These are phyloP conservation scores for Leccinum subtestaceum DNA, from an alignment of 768 basidiomycete genomes.

Conservation along the genomic window DNA sequence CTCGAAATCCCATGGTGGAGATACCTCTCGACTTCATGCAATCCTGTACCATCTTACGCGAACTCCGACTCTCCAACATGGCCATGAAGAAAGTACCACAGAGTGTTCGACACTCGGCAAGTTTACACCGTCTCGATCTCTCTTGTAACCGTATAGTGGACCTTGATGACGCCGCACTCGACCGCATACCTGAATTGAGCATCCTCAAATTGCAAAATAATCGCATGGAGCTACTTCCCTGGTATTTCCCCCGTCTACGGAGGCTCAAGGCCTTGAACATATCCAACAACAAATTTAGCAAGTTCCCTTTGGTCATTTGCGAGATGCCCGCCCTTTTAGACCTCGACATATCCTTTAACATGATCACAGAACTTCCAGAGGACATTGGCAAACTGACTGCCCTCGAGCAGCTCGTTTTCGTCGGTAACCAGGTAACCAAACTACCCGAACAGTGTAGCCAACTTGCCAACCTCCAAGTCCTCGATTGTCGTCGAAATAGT, in stretches of 20 bases:
- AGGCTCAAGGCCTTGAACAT: constrained; percentile 80
- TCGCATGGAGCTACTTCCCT: constrained; percentile 81
- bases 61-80: constrained; percentile 86
- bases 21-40: constrained; percentile 96
- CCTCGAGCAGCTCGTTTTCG: constrained; percentile 72
- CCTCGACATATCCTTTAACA: constrained; percentile 95
- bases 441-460: constrained; percentile 62
- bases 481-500: constrained; percentile 86
- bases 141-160: constrained; percentile 90
- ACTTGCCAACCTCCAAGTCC: constrained; percentile 57
- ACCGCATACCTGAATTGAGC: constrained; percentile 67
- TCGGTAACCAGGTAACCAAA: constrained; percentile 78
- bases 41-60: constrained; percentile 76
- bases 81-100: constrained; percentile 92
- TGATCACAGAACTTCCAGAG: constrained; percentile 75
- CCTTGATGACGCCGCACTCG: constrained; percentile 81
- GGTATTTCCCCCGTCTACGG: constrained; percentile 75
- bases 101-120: constrained; percentile 70
- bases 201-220: constrained; percentile 86
- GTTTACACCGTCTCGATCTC: constrained; percentile 78
- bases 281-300: constrained; percentile 90
- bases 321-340: constrained; percentile 72
- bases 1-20: constrained; percentile 93
- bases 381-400: constrained; percentile 67
- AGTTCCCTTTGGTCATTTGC: constrained; percentile 71